Evolutionary conservation across 176 grass and related monocot genomes (phyloP).

Genomic region (Phyllostachys edulis): DNA sequence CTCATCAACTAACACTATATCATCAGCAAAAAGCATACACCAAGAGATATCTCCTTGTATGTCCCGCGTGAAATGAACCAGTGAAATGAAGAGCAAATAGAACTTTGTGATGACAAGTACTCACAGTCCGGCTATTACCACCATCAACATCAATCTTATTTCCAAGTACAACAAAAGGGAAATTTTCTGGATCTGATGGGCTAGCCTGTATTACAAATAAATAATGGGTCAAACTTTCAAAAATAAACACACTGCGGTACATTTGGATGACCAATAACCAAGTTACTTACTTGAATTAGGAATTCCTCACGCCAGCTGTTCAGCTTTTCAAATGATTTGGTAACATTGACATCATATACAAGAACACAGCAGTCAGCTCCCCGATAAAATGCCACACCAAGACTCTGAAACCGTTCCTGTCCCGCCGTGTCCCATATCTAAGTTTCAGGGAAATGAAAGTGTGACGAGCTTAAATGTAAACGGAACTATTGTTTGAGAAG

Average conservation of each 20-base stretch:
- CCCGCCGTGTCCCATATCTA: constrained; percentile 98
- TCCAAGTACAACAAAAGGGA: constrained; percentile 90
- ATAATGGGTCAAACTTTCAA: neutral
- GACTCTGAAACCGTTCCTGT: constrained; percentile 93
- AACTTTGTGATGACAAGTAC: neutral
- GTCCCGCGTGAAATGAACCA: neutral
- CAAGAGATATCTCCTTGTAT: too few species aligned
- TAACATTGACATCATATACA: constrained; percentile 89
- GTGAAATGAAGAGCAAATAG: neutral
- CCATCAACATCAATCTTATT: constrained; percentile 93
- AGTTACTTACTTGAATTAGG: constrained; percentile 64
- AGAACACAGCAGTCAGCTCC: constrained; percentile 96
- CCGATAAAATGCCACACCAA: constrained; percentile 93
- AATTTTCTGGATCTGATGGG: constrained; percentile 85
- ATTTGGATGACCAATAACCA: neutral
- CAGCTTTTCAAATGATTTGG: constrained; percentile 89
- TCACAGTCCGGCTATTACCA: constrained; percentile 88
- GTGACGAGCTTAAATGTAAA: neutral
- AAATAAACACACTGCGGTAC: neutral
- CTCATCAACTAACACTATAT: too few species aligned
- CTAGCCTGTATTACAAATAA: constrained; percentile 60
- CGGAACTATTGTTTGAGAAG: neutral
- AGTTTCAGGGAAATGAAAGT: constrained; percentile 12
- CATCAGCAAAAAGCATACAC: too few species aligned
- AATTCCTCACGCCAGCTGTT: constrained; percentile 97